Base-by-base conservation (phyloP, 1,284 basidiomycete species). In the Ceratobasidium sp. region DNA sequence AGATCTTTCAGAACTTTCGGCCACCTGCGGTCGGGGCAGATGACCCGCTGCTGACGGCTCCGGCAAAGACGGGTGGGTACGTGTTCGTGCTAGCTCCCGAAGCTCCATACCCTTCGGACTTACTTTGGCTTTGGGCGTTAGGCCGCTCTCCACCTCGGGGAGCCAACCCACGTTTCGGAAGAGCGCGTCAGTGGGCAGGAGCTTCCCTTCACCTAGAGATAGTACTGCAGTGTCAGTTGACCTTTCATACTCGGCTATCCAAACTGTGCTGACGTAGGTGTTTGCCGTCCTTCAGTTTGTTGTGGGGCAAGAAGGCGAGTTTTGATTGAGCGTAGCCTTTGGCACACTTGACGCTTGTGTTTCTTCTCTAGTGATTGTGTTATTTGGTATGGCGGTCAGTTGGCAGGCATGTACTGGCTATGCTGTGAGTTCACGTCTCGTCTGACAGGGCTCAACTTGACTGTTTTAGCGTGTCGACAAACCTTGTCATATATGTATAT, bases 1-100 rank as follows among this genome's bases (percentile, higher is more conserved):
- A 68, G 41, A 68, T 68, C 14, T 68, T 68, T 51, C 64, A 68
- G 64, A 68, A 68, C 27, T 68, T 68, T 41, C 64, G 64, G 29
- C 64, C 64, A 6, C 64, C 64, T 22, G 49, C 64, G 48, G 64
- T 48, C n/a, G 64, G 64, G 24, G 27, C 49, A 6, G 64, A 68
- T 24, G 64, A 68, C 41, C 64, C 64, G 1, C 13, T 68, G 31
- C 31, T 68, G 29, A 53, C 37, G 3, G 64, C 64, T 7, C 49
- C 49, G 9, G 49, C 48, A 14, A 68, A 68, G 31, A 39, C n/a
- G 13, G 27, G 22, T 27, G 64, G 39, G 64, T 68, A 31, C 13
- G 64, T 39, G 31, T 31, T 2, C 24, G 24, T 39, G 14, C 22
- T 53, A 24, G 22, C 24, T 13, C 49, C 6, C 22, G 27, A n/a